Conservation (phyloP, 441 rosid genomes). For the Gossypium davidsonii region DNA sequence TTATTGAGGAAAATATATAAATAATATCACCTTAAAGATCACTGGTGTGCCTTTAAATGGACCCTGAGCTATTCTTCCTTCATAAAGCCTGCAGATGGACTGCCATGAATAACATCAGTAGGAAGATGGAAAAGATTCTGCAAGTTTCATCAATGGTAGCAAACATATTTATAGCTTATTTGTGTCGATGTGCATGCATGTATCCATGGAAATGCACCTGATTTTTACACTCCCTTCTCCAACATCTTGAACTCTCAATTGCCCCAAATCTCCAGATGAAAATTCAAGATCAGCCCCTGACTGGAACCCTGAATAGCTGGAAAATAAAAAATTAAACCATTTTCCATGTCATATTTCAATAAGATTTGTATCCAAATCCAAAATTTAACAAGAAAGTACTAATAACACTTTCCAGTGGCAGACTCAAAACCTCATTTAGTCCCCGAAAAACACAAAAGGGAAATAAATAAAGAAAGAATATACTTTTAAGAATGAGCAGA, state of each 20-base stretch:
- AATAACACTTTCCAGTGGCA: neutral
- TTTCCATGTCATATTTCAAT: conserved; percentile 1
- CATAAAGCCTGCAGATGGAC: conserved; percentile 79
- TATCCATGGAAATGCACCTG: conserved; percentile 41
- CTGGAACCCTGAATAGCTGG: conserved; percentile 61
- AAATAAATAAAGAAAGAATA: neutral
- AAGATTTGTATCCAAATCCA: neutral
- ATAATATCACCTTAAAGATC: conserved; percentile 54
- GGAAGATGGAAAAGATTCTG: conserved; percentile 13
- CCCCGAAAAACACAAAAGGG: neutral
- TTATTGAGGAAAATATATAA: neutral
- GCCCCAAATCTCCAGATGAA: conserved; percentile 34
- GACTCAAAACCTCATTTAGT: neutral
- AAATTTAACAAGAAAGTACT: neutral
- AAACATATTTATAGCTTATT: neutral
- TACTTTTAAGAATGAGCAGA: neutral
- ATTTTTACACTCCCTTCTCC: conserved; percentile 85
- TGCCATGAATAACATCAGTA: conserved; percentile 45
- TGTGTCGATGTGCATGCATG: conserved; percentile 10
- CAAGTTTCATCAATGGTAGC: neutral
- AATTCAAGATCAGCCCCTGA: conserved; percentile 42
- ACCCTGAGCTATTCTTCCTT: conserved; percentile 85
- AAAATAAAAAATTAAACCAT: neutral
- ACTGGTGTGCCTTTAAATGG: conserved; percentile 58
- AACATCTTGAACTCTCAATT: conserved; percentile 63